Evolutionary conservation across 352 stramenopile genomes (phyloP).

Genomic region (Phytophthora palmivora): DNA sequence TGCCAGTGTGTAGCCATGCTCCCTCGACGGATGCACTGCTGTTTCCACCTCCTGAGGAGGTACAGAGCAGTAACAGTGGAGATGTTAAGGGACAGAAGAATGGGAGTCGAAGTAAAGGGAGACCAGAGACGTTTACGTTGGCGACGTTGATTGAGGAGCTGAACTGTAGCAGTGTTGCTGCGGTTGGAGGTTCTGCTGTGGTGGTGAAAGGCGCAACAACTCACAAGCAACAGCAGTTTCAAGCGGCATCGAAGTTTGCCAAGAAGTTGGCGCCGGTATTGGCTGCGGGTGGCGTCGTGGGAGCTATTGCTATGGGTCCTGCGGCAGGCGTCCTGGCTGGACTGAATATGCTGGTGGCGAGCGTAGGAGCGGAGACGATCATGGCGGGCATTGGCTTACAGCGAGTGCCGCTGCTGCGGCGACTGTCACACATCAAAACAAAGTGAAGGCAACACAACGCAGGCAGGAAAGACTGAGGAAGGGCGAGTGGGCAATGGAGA

Average conservation of each 20-base stretch:
- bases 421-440: constrained; percentile 59
- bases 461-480: constrained; percentile 51
- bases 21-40: constrained; percentile 25
- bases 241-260: constrained; percentile 37
- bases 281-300: constrained; percentile 66
- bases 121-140: constrained; percentile 36
- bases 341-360: constrained; percentile 62
- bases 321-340: constrained; percentile 59
- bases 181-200: constrained; percentile 1
- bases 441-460: constrained; percentile 47
- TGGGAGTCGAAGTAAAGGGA: neutral
- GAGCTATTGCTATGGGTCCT: constrained; percentile 58
- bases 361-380: constrained; percentile 60
- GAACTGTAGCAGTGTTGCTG: constrained; percentile 23
- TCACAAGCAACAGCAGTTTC: constrained; percentile 25
- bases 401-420: constrained; percentile 61
- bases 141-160: constrained; percentile 50
- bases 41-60: constrained; percentile 16
- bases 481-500: constrained; percentile 71
- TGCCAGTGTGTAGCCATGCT: constrained; percentile 43
- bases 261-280: constrained; percentile 56
- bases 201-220: constrained; percentile 3
- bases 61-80: constrained; percentile 1
- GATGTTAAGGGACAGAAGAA: constrained; percentile 19
- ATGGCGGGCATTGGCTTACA: constrained; percentile 68